phyloP scores from a whole-genome alignment of 306 rosid species.

The Nissolia schottii region DNA sequence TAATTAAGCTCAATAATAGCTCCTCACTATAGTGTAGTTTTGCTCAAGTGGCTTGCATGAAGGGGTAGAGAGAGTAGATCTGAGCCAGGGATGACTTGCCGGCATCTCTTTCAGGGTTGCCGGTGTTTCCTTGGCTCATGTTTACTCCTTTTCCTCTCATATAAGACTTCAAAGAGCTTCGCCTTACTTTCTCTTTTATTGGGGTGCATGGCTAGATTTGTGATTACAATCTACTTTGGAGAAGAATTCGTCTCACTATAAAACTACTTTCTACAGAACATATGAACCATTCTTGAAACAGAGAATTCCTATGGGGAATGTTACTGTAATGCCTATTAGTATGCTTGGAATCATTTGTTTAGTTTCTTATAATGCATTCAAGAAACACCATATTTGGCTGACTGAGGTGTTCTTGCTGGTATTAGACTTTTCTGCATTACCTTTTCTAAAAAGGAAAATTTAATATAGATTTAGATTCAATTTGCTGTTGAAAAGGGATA shows the following conservation, averaged over 20 bases:
- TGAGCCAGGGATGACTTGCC: constrained; percentile 38
- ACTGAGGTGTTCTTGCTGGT: too few species aligned
- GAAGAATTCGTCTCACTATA: neutral
- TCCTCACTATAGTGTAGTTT: neutral
- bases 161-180: constrained; percentile 15
- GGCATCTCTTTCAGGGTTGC: constrained; percentile 12
- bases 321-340: neutral
- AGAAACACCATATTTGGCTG: neutral
- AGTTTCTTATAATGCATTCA: neutral
- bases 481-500: neutral
- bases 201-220: neutral
- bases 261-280: neutral
- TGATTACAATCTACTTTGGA: neutral
- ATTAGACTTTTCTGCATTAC: neutral
- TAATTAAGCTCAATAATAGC: neutral
- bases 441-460: neutral
- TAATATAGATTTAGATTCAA: neutral
- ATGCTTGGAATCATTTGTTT: neutral
- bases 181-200: neutral
- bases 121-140: constrained; percentile 20
- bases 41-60: constrained; percentile 16
- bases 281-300: neutral
- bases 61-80: constrained; percentile 18
- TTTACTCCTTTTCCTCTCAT: constrained; percentile 29
- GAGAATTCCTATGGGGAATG: neutral